A percentile compares a stretch with the other conserved stretches of the same genome.
Evolutionary conservation across 352 stramenopile species (phyloP).

Genomic region (Globisporangium parvum): DNA sequence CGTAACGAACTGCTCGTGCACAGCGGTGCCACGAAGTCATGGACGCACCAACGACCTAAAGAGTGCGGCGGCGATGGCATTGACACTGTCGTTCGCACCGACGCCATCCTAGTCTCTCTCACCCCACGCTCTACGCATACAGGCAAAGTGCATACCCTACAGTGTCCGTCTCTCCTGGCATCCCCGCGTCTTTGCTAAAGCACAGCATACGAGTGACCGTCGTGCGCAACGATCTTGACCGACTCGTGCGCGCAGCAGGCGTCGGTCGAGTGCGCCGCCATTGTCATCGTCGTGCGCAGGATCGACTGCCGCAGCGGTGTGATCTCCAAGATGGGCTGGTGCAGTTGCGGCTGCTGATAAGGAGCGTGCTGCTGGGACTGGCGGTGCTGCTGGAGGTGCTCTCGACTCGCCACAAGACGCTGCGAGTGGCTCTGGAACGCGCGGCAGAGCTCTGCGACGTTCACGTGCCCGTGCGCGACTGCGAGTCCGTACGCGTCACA

Average conservation of each 20-base stretch:
- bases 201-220: slow-evolving; percentile 14
- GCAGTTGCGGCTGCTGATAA: slow-evolving; percentile 1
- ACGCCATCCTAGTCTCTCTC: too few species aligned
- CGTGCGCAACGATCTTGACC: slow-evolving; percentile 13
- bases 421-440: slow-evolving; percentile 12
- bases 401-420: slow-evolving; percentile 3
- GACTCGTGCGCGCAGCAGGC: slow-evolving; percentile 8
- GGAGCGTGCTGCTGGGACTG: neutral
- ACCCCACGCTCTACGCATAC: neutral
- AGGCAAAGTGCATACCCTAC: too few species aligned
- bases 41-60: too few species aligned
- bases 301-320: slow-evolving; percentile 1
- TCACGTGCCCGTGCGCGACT: slow-evolving; percentile 7
- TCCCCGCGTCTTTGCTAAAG: slow-evolving; percentile 5
- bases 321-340: slow-evolving; percentile 2
- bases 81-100: too few species aligned
- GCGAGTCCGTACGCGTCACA: slow-evolving; percentile 13
- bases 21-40: too few species aligned
- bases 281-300: slow-evolving; percentile 8
- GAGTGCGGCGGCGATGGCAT: too few species aligned
- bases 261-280: slow-evolving; percentile 15
- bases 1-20: too few species aligned
- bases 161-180: too few species aligned
- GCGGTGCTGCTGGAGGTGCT: slow-evolving; percentile 1
- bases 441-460: slow-evolving; percentile 16